Base-by-base conservation (phyloP, 2,329 filamentous ascomycete genomes). In the Cucurbitaria berberidis region DNA sequence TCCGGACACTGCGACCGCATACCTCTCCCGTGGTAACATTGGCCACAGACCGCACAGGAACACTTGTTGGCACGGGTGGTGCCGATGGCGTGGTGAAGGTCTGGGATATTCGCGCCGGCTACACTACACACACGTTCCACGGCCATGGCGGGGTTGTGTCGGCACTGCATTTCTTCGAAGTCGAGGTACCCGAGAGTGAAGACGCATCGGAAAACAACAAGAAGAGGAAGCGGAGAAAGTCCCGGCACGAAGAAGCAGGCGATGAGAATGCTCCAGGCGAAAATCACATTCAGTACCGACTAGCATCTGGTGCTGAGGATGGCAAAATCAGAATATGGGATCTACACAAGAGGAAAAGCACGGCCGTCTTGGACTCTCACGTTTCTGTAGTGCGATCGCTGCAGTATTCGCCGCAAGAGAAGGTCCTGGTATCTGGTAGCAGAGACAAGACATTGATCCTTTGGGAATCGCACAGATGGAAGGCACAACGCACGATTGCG, bases 61-160 rank as follows among this genome's bases (percentile, higher is more conserved):
- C 93, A 1, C 80, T 99, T 11, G 82, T 99, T 38, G 95, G 93
- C 15, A 98, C 93, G 15, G 95, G 96, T 58, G 91, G 90, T 43
- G 93, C 95, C 3, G 95, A 99, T 71, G 95, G 95, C 21, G 86
- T 89, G 0, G 90, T 98, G 66, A 99, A 99, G 75, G 88, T 99
- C 46, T 99, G 93, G 93, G 95, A 99, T 76, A 91, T 99, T 54
- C 82, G 83, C 44, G 91, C 88, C 39, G 95, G 95, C 19, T 98
- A 90, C 74, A 87, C 92, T 27, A 99, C 96, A 24, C 95, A 99
- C 76, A 96, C 91, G 0, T 96, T 99, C 75, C 89, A 93, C 63
- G 93, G 93, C 1, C 93, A 96, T 51, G 92, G 92, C 54, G 93
- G 95, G 9, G 84, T 99, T 19, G 86, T 99, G 4, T 96, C 95